Evolutionary conservation across 441 rosid species (phyloP).

Genomic region (Lepidium campestre): DNA sequence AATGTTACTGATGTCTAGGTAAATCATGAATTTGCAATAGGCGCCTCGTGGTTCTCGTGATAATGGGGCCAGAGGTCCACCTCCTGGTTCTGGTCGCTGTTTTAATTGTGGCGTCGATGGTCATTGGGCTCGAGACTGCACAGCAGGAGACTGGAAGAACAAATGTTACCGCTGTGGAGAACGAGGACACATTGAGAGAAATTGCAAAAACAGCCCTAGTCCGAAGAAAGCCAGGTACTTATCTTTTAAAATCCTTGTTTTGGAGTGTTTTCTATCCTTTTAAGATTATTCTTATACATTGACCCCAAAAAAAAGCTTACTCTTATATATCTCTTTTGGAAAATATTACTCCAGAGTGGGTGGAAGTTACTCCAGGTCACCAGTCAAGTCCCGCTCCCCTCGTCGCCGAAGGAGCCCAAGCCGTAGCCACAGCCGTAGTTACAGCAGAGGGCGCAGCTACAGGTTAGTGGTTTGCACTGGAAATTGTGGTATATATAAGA

Average conservation of each 20-base stretch:
- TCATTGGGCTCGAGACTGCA: slow-evolving; percentile 80
- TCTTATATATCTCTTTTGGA: neutral
- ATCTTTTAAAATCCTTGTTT: neutral
- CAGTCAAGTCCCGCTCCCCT: slow-evolving; percentile 50
- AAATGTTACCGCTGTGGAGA: slow-evolving; percentile 82
- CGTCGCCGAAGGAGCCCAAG: slow-evolving; percentile 64
- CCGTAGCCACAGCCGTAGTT: slow-evolving; percentile 70
- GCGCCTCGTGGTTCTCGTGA: slow-evolving; percentile 70
- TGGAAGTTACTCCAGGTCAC: slow-evolving; percentile 46
- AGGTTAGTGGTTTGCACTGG: slow-evolving; percentile 28
- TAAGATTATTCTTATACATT: neutral
- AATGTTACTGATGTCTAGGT: neutral
- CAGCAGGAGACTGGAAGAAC: slow-evolving; percentile 82
- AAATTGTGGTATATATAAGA: neutral
- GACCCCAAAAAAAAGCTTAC: no score
- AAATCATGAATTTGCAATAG: slow-evolving; percentile 21
- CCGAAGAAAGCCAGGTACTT: slow-evolving; percentile 55
- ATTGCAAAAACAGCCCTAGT: slow-evolving; percentile 57
- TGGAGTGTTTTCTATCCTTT: neutral
- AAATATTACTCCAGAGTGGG: slow-evolving; percentile 28
- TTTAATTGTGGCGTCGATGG: slow-evolving; percentile 76
- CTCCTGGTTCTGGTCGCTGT: slow-evolving; percentile 77
- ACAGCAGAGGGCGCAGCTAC: slow-evolving; percentile 52
- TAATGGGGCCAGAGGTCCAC: slow-evolving; percentile 54
- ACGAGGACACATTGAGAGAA: slow-evolving; percentile 68